Conservation (phyloP, 2,329 filamentous ascomycete genomes). For the Colletotrichum sp. region DNA sequence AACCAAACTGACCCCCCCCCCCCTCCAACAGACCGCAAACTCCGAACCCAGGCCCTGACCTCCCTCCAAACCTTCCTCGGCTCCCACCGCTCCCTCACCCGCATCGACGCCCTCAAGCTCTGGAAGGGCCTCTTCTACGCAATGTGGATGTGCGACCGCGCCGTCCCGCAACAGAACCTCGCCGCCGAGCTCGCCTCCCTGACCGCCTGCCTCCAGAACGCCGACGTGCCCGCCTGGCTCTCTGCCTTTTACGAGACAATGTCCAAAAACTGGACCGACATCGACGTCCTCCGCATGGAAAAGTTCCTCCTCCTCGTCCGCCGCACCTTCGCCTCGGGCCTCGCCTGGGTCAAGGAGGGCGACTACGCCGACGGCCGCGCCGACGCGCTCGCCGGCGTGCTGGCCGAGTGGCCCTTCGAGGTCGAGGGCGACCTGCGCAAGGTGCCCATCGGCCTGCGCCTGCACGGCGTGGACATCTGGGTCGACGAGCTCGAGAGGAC, state of each 20-base stretch:
- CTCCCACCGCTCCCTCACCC: conserved; percentile 61
- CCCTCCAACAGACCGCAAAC: conserved; percentile 69
- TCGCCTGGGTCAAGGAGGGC: conserved; percentile 49
- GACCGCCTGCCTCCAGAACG: conserved; percentile 24
- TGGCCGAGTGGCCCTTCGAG: conserved; percentile 48
- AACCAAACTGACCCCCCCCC: background rate
- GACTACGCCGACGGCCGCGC: conserved; percentile 33
- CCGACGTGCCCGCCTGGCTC: conserved; percentile 19
- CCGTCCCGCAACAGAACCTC: conserved; percentile 84
- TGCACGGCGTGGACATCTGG: conserved; percentile 91
- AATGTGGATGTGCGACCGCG: conserved; percentile 92
- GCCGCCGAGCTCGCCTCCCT: conserved; percentile 78
- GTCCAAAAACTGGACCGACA: conserved; percentile 69
- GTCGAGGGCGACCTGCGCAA: conserved; percentile 46
- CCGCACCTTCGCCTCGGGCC: conserved; percentile 74
- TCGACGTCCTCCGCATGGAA: conserved; percentile 82
- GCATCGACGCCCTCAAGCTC: conserved; percentile 80
- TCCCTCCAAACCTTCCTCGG: conserved; percentile 81
- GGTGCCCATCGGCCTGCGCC: conserved; percentile 81
- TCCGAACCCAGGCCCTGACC: conserved; percentile 76
- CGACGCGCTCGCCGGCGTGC: conserved; percentile 33
- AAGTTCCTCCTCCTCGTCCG: conserved; percentile 90
- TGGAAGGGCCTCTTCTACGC: conserved; percentile 96
- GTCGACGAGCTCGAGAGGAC: conserved; percentile 85
- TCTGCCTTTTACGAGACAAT: conserved; percentile 62